Evolutionary conservation across 495 filamentous ascomycete genomes (phyloP).

Genomic region (Neurospora sublineolata): DNA sequence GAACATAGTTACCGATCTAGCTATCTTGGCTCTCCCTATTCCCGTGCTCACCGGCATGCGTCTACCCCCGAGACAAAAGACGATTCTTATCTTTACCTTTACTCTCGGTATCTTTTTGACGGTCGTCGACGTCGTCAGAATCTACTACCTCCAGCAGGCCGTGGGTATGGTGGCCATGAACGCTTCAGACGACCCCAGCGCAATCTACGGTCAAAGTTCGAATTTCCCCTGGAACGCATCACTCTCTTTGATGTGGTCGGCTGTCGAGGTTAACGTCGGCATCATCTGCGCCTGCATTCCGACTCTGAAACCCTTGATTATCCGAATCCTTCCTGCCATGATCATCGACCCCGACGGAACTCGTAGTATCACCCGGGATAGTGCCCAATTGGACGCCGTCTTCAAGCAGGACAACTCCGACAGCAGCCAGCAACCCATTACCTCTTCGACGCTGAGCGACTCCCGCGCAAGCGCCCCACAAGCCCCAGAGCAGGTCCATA

Average conservation of each 20-base stretch:
- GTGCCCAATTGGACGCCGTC: background rate
- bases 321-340: constrained; percentile 62
- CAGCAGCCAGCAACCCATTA: background rate
- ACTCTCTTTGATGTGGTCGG: constrained; percentile 83
- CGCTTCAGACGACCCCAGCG: constrained; percentile 13
- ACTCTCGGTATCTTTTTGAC: constrained; percentile 75
- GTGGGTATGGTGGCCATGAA: constrained; percentile 21
- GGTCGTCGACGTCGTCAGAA: constrained; percentile 76
- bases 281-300: constrained; percentile 84
- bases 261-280: constrained; percentile 79
- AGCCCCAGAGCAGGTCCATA: background rate
- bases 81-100: constrained; percentile 73
- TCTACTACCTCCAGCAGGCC: constrained; percentile 79
- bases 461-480: background rate
- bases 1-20: constrained; percentile 77
- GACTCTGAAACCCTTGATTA: constrained; percentile 74
- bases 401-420: background rate
- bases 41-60: constrained; percentile 79
- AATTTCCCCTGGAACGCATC: constrained; percentile 62
- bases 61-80: constrained; percentile 72
- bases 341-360: constrained; percentile 38
- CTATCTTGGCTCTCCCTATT: constrained; percentile 73
- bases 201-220: constrained; percentile 24
- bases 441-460: background rate
- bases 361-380: constrained; percentile 8